These are phyloP conservation scores for Chamaenerion angustifolium DNA, from an alignment of 345 rosid species.

Conservation along the genomic window DNA sequence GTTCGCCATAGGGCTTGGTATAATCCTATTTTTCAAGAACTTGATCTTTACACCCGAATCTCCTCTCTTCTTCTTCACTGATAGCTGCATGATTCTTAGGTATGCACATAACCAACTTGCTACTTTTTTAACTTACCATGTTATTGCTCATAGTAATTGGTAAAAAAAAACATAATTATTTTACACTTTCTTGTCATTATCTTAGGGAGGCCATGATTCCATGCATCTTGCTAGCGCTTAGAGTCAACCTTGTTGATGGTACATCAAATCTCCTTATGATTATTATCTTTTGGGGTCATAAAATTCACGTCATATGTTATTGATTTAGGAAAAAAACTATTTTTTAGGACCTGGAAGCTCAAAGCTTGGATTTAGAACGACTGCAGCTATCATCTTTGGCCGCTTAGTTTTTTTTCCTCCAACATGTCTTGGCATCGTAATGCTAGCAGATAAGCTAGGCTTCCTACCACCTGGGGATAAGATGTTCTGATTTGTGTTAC, in stretches of 20 bases:
- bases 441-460: no score
- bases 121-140: no score
- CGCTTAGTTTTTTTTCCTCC: no score
- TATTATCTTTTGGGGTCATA: not conserved
- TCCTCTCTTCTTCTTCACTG: conserved; percentile 92
- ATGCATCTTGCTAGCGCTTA: no score
- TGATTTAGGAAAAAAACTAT: not conserved
- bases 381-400: no score
- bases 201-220: conserved; percentile 95
- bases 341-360: conserved; percentile 90
- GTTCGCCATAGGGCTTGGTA: conserved; percentile 81
- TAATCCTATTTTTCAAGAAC: conserved; percentile 50
- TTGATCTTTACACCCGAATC: conserved; percentile 75
- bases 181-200: no score
- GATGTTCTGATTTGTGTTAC: conserved; percentile 87
- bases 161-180: not conserved
- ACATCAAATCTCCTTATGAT: conserved; percentile 7
- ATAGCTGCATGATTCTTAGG: conserved; percentile 97
- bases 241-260: conserved; percentile 97
- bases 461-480: no score
- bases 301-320: not conserved
- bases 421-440: no score
- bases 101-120: conserved; percentile 14
- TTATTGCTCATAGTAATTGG: no score
- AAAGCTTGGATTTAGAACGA: no score